Base-by-base conservation (phyloP, 2,329 filamentous ascomycete genomes). In the Ophiocordyceps australis region DNA sequence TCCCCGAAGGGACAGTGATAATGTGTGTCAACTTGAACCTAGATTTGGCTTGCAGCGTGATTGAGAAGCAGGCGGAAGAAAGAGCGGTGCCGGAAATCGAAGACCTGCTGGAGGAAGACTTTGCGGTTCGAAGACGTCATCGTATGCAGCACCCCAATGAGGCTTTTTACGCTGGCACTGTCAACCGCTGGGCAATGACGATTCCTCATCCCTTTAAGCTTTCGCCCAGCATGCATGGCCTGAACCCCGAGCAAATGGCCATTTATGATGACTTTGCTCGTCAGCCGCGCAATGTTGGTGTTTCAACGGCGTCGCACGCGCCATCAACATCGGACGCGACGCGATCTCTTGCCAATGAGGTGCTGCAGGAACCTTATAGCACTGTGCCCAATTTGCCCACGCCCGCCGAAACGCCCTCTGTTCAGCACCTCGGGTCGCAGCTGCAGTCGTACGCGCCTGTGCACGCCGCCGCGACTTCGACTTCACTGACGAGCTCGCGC, bases 21-120 rank as follows among this genome's bases (percentile, higher is more conserved):
- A 94, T 98, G 81, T 95, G 91, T 50, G 86, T 98, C 32, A 98
- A 95, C 47, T 86, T 91, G 36, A 98, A 98, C 46, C 65, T 98
- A 17, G 89, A 98, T 38, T 65, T 83, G 21, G 86, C 91, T 24
- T 95, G 89, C 44, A 77, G 70, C 38, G 80, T 94, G 34, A 91
- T 98, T 23, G 89, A 98, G 50, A 83, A 89, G 49, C 85, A 89
- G 27, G 91, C 89, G 4, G 86, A 95, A 47, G 80, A 92, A 41
- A 79, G 86, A 32, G 89, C 89, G 8, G 61, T 94, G 20, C 78
- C 81, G 3, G 89, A 98, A 47, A 95, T 98, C 31, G 86, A 98
- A 46, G 79, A 91, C 33, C 78, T 93, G 52, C 78, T 98, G 25
- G 78, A 89, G 46, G 57, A 65, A 14, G 80, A 91, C 34, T 54